Conservation (phyloP, 441 rosid genomes). For the Syzygium malaccense region DNA sequence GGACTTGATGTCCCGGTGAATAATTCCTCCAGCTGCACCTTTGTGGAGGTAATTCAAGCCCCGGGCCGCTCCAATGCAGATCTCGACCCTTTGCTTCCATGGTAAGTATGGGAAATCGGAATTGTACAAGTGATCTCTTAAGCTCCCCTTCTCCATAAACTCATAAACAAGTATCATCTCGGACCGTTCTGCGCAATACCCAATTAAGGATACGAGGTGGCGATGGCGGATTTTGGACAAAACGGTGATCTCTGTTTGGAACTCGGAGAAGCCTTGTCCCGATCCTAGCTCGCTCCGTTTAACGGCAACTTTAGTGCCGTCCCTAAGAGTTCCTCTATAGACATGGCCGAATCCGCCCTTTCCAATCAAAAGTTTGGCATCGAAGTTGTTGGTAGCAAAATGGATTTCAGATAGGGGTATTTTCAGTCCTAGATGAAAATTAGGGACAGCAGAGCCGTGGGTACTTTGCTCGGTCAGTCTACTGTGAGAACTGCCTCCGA, state of each 20-base stretch:
- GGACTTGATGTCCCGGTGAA: slow-evolving; percentile 3
- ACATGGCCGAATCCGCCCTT: neutral
- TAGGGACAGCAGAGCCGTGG: neutral
- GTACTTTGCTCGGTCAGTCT: neutral
- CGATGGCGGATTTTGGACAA: slow-evolving; percentile 2
- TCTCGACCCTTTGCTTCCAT: slow-evolving; percentile 6
- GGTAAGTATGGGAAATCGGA: neutral
- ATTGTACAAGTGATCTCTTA: slow-evolving; percentile 1
- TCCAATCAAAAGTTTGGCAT: neutral
- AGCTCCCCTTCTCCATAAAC: slow-evolving; percentile 3
- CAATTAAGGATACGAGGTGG: slow-evolving; percentile 1
- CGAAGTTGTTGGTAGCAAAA: neutral
- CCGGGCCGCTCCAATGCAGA: slow-evolving; percentile 3
- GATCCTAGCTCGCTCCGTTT: neutral
- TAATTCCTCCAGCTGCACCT: neutral
- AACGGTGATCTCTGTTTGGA: slow-evolving; percentile 4
- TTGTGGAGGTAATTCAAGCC: slow-evolving; percentile 4
- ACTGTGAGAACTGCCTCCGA: neutral
- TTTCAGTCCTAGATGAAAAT: neutral
- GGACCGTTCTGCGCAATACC: neutral
- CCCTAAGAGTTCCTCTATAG: neutral
- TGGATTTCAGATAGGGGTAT: neutral
- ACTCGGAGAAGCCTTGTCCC: neutral
- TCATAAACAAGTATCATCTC: slow-evolving; percentile 7
- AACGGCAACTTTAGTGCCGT: neutral